Percentiles rank a stretch among this genome's conserved stretches.
Conservation (phyloP, 208 protist species). For the Leishmania lainsoni region DNA sequence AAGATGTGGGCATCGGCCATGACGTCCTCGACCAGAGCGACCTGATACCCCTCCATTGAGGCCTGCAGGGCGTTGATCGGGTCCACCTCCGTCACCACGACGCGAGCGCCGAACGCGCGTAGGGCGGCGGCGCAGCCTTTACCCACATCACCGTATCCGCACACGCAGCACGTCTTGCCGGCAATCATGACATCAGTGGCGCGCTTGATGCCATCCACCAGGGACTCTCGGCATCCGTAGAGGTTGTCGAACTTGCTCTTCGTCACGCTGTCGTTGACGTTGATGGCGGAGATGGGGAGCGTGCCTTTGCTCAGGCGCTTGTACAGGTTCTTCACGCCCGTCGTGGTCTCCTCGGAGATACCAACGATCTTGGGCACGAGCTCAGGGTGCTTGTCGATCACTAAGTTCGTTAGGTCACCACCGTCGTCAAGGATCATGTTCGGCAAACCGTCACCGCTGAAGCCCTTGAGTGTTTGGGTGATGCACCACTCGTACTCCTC, state of each 20-base stretch:
- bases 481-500: constrained; percentile 99
- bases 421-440: constrained; percentile 99
- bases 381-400: constrained; percentile 94
- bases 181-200: constrained; percentile 99
- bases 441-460: constrained; percentile 85
- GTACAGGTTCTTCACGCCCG: constrained; percentile 99
- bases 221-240: constrained; percentile 99
- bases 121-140: constrained; percentile 98
- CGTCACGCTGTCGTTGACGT: constrained; percentile 99
- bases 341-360: constrained; percentile 99
- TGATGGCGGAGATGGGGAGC: constrained; percentile 99
- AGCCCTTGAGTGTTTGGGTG: constrained; percentile 91
- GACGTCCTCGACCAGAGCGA: constrained; percentile 96
- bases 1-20: constrained; percentile 95
- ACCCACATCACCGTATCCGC: constrained; percentile 99
- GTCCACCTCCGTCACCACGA: constrained; percentile 99
- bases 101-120: constrained; percentile 95
- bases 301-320: constrained; percentile 94
- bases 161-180: constrained; percentile 97
- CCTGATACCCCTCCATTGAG: constrained; percentile 98
- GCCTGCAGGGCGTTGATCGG: constrained; percentile 99
- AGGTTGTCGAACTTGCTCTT: constrained; percentile 99
- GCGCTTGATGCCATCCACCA: constrained; percentile 99
- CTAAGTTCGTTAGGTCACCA: constrained; percentile 98
- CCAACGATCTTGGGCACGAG: constrained; percentile 95